A percentile compares a stretch with the other conserved stretches of the same genome.
phyloP scores from a whole-genome alignment of 2,329 filamentous ascomycete genomes.

The Ophiostoma triangulosporum region DNA sequence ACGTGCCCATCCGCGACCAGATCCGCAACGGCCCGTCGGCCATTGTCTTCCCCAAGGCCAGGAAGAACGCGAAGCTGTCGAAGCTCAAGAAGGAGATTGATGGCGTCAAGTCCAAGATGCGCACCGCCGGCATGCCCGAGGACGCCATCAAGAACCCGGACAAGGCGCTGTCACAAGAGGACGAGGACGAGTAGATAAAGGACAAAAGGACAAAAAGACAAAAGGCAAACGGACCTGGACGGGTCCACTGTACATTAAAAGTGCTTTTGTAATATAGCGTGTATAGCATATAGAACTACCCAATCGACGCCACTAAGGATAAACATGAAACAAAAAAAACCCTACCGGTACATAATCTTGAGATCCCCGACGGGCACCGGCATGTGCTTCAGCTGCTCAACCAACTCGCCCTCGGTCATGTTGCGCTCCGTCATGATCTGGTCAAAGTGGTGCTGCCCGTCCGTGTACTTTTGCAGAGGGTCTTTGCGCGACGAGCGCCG shows the following conservation, averaged over 20 bases:
- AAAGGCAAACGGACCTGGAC: neutral
- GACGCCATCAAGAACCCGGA: neutral
- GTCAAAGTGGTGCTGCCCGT: conserved; percentile 66
- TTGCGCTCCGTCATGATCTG: conserved; percentile 69
- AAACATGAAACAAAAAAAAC: neutral
- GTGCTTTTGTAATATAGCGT: neutral
- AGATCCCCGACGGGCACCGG: conserved; percentile 38
- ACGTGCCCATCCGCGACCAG: neutral
- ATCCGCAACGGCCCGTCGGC: neutral
- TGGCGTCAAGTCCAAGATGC: neutral
- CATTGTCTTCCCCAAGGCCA: conserved; percentile 13
- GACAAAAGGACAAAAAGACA: neutral
- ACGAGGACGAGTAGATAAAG: conserved; percentile 2
- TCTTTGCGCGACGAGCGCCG: conserved; percentile 23
- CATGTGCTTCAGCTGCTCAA: conserved; percentile 51
- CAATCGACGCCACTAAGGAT: no score
- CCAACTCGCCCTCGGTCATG: conserved; percentile 54
- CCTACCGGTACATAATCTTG: conserved; percentile 37
- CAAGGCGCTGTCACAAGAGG: neutral
- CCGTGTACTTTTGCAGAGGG: conserved; percentile 52
- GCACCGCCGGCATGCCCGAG: neutral
- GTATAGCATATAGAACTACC: neutral
- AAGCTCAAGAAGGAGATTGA: conserved; percentile 15
- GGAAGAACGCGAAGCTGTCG: neutral
- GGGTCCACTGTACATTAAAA: neutral